Evolutionary conservation across 257 asterid species (phyloP).

Genomic region (Parsonsia alboflavescens): DNA sequence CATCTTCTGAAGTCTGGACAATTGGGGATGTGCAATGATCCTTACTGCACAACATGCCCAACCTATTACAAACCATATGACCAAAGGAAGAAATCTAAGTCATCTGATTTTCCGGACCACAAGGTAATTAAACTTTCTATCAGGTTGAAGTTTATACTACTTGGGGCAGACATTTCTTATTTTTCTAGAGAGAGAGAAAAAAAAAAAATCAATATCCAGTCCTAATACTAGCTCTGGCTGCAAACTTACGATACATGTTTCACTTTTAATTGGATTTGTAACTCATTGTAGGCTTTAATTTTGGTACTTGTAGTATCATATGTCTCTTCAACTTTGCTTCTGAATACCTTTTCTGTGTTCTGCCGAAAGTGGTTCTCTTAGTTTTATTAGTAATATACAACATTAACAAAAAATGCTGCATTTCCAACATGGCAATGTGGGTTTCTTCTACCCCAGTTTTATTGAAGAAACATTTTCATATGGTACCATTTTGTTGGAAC

Average conservation of each 20-base stretch:
- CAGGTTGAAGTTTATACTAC: not conserved
- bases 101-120: slow-evolving; percentile 53
- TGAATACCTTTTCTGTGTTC: not conserved
- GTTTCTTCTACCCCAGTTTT: not conserved
- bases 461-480: not conserved
- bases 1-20: slow-evolving; percentile 84
- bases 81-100: slow-evolving; percentile 36
- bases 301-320: not conserved
- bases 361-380: not conserved
- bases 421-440: not conserved
- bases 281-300: not conserved
- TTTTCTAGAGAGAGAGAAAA: not conserved
- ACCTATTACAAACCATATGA: slow-evolving; percentile 48
- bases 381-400: not conserved
- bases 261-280: not conserved
- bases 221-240: not conserved
- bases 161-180: not conserved
- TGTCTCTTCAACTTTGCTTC: not conserved
- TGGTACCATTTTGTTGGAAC: not conserved
- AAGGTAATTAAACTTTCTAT: slow-evolving; percentile 43
- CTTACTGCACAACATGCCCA: slow-evolving; percentile 94
- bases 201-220: not conserved
- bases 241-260: not conserved
- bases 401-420: not conserved
- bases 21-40: slow-evolving; percentile 90